Percentiles rank a stretch among this genome's conserved stretches.
Evolutionary conservation across 805 yeast species (phyloP).

Genomic region (Starmerella riodocensis): DNA sequence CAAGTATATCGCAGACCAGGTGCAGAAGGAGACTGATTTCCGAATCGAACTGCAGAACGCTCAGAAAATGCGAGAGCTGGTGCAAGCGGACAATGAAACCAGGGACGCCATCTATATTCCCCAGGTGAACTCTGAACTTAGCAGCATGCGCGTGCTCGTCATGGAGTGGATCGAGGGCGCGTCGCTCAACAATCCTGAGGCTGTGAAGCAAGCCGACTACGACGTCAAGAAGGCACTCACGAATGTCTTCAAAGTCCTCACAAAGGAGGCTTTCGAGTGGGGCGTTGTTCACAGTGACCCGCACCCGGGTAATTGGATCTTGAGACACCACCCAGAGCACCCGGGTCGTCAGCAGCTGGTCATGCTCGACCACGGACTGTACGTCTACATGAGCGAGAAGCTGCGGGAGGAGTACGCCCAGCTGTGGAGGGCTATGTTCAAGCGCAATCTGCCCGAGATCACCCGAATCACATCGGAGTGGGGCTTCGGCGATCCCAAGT

Average conservation of each 20-base stretch:
- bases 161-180: slow-evolving; percentile 72
- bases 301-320: slow-evolving; percentile 66
- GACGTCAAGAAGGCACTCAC: slow-evolving; percentile 35
- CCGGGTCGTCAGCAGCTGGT: slow-evolving; percentile 36
- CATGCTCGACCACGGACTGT: slow-evolving; percentile 63
- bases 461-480: slow-evolving; percentile 39
- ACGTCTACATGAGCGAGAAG: slow-evolving; percentile 38
- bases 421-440: slow-evolving; percentile 52
- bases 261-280: slow-evolving; percentile 50
- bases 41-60: slow-evolving; percentile 43
- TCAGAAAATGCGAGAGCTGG: slow-evolving; percentile 27
- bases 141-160: slow-evolving; percentile 41
- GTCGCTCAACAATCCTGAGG: slow-evolving; percentile 37
- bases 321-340: slow-evolving; percentile 28
- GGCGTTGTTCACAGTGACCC: slow-evolving; percentile 66
- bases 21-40: slow-evolving; percentile 52
- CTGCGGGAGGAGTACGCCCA: slow-evolving; percentile 45
- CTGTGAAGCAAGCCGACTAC: slow-evolving; percentile 30
- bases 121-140: slow-evolving; percentile 32
- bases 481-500: slow-evolving; percentile 58
- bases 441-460: slow-evolving; percentile 38
- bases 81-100: slow-evolving; percentile 31
- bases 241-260: slow-evolving; percentile 39
- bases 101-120: slow-evolving; percentile 40
- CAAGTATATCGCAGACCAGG: slow-evolving; percentile 42